Evolutionary conservation across 2,329 filamentous ascomycete species (phyloP).

Genomic region (Fusarium pseudonygamai): DNA sequence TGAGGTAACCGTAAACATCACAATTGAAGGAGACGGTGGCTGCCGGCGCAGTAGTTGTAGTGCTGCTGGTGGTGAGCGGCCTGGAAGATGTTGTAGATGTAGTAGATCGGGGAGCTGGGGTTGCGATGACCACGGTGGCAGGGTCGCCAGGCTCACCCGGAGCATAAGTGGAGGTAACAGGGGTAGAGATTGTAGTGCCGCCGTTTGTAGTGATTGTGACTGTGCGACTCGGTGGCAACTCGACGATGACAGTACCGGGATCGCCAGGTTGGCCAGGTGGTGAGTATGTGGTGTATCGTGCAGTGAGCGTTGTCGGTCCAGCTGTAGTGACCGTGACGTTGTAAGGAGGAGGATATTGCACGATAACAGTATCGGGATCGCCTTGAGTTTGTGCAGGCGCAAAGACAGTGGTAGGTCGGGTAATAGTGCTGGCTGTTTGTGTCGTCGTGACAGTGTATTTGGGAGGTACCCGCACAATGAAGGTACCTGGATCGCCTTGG

Average conservation of each 20-base stretch:
- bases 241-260: conserved; percentile 17
- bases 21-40: conserved; percentile 20
- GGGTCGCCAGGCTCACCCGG: conserved; percentile 11
- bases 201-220: conserved; percentile 23
- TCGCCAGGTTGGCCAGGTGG: conserved; percentile 13
- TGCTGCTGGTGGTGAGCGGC: conserved; percentile 1
- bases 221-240: conserved; percentile 12
- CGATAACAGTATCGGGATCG: conserved; percentile 19
- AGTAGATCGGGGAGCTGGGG: conserved; percentile 11
- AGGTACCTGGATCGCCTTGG: conserved; percentile 6
- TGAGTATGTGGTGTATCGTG: conserved; percentile 14
- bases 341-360: conserved; percentile 16
- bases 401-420: not conserved
- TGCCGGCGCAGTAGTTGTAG: not conserved
- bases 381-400: not conserved
- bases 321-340: conserved; percentile 17
- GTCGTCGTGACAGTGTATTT: conserved; percentile 7
- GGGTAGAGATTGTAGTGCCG: conserved; percentile 9
- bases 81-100: conserved; percentile 1
- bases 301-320: conserved; percentile 17
- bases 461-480: not conserved
- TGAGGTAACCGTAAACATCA: conserved; percentile 33
- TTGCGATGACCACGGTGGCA: conserved; percentile 23
- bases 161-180: conserved; percentile 13
- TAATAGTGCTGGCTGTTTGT: not conserved